Evolutionary conservation across 306 rosid species (phyloP).

Genomic region (Hippophae tibetana): DNA sequence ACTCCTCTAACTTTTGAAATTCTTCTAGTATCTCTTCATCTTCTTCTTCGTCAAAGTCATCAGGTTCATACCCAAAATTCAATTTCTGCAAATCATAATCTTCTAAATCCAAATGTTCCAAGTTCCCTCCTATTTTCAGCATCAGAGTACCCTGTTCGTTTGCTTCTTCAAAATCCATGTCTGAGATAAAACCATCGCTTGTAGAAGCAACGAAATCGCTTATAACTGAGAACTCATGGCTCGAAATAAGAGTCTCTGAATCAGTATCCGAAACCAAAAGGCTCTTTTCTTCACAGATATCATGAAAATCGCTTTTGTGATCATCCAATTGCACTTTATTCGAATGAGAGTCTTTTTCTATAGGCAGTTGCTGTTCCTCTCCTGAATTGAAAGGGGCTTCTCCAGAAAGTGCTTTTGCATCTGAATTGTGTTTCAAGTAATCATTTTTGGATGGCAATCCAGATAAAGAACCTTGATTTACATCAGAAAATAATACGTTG

Average conservation of each 20-base stretch:
- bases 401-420: slow-evolving; percentile 14
- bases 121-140: no score
- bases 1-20: slow-evolving; percentile 30
- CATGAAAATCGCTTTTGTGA: not conserved
- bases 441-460: slow-evolving; percentile 16
- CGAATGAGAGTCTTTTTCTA: slow-evolving; percentile 9
- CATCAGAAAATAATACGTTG: slow-evolving; percentile 26
- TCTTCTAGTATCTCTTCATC: slow-evolving; percentile 43
- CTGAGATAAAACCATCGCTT: slow-evolving; percentile 37
- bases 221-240: slow-evolving; percentile 16
- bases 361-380: slow-evolving; percentile 7
- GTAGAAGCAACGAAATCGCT: slow-evolving; percentile 15
- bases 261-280: slow-evolving; percentile 34
- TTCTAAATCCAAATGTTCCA: slow-evolving; percentile 20
- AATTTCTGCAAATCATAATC: slow-evolving; percentile 10
- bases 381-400: slow-evolving; percentile 16
- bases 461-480: slow-evolving; percentile 9
- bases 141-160: slow-evolving; percentile 1
- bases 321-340: slow-evolving; percentile 16
- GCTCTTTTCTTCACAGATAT: slow-evolving; percentile 23
- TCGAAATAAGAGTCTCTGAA: slow-evolving; percentile 27
- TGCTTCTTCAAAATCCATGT: slow-evolving; percentile 33
- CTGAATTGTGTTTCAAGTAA: slow-evolving; percentile 5
- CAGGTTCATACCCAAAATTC: not conserved
- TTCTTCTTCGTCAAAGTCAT: slow-evolving; percentile 46